These are phyloP conservation scores for Cryphonectria japonica DNA, from an alignment of 2,329 filamentous ascomycete genomes.

Conservation along the genomic window DNA sequence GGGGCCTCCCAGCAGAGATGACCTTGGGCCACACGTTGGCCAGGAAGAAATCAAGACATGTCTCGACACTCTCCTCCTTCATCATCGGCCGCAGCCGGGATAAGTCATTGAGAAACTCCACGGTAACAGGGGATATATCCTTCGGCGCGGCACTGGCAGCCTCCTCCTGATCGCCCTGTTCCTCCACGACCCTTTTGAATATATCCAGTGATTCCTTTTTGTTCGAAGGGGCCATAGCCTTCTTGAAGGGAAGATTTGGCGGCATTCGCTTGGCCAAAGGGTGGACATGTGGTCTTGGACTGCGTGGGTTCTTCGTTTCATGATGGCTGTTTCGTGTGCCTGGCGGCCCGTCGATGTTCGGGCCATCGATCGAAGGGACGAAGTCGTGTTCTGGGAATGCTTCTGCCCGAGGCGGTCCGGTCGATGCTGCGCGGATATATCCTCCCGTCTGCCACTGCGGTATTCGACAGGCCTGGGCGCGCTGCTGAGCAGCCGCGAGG, in stretches of 20 bases:
- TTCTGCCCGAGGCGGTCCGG: conserved; percentile 3
- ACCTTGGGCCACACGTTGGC: conserved; percentile 29
- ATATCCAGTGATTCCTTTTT: conserved; percentile 20
- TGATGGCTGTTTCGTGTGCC: background rate
- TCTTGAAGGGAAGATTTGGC: background rate
- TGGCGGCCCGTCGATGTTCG: background rate
- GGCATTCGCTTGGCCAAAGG: background rate
- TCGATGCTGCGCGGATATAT: conserved; percentile 8
- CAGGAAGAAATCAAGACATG: conserved; percentile 41
- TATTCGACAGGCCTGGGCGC: conserved; percentile 29
- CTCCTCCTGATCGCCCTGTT: conserved; percentile 13
- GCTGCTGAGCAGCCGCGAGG: conserved; percentile 17
- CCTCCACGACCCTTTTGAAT: conserved; percentile 23
- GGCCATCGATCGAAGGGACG: conserved; percentile 22
- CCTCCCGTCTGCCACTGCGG: conserved; percentile 21
- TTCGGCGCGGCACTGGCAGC: background rate
- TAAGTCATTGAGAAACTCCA: conserved; percentile 37
- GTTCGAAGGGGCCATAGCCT: background rate
- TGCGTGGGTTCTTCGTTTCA: background rate
- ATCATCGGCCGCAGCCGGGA: conserved; percentile 37
- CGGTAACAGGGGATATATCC: conserved; percentile 18
- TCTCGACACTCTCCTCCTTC: conserved; percentile 29
- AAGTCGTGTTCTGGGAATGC: conserved; percentile 2
- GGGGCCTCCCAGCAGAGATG: conserved; percentile 33
- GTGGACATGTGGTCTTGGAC: background rate